Evolutionary conservation across 495 filamentous ascomycete genomes (phyloP).

Genomic region (Lindgomyces ingoldianus): DNA sequence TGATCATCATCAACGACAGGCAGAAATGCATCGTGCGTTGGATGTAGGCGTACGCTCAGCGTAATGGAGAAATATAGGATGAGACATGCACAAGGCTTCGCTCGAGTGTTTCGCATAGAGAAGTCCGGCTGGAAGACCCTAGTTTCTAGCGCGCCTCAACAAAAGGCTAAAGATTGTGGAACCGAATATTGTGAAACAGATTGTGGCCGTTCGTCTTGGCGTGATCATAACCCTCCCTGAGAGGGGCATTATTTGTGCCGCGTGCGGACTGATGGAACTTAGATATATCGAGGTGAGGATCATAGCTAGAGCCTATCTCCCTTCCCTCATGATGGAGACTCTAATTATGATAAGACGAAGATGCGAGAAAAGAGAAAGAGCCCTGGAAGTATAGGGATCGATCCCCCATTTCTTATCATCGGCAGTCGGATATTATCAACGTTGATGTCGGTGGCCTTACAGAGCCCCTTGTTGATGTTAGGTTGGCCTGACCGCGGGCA

Average conservation of each 20-base stretch:
- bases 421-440: not conserved
- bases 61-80: not conserved
- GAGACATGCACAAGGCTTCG: not conserved
- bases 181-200: too few relatives aligned
- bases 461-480: not conserved
- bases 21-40: not conserved
- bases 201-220: too few relatives aligned
- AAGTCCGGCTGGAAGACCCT: not conserved
- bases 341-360: not conserved
- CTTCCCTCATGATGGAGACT: too few relatives aligned
- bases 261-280: too few relatives aligned
- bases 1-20: not conserved
- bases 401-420: not conserved
- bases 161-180: not conserved
- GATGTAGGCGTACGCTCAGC: not conserved
- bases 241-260: too few relatives aligned
- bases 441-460: not conserved
- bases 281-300: not conserved
- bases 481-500: not conserved
- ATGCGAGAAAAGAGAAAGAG: not conserved
- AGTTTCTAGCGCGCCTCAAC: not conserved
- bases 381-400: not conserved
- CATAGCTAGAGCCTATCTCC: not conserved
- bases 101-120: not conserved
- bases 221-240: too few relatives aligned